Evolutionary conservation across 371 early-diverging fungal genomes (phyloP).

Genomic region (Mucor circinelloides): DNA sequence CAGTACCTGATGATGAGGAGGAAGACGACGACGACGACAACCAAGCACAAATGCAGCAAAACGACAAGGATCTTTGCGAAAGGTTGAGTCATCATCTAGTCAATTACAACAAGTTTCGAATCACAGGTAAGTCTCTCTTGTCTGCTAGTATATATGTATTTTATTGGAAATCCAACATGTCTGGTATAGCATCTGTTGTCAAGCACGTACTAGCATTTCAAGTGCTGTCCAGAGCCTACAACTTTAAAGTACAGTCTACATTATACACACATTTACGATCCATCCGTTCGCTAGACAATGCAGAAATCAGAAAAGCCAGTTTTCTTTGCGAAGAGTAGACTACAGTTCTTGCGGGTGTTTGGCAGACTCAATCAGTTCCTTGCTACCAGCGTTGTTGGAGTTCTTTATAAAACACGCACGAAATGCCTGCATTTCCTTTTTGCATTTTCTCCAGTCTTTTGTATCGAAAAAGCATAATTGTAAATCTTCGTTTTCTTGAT

Average conservation of each 20-base stretch:
- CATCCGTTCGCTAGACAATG: constrained; percentile 39
- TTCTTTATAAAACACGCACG: constrained; percentile 69
- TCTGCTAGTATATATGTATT: too few relatives aligned
- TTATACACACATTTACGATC: constrained; percentile 30
- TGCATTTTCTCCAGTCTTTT: constrained; percentile 80
- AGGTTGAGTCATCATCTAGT: constrained; percentile 46
- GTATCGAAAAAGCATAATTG: constrained; percentile 76
- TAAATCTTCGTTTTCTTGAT: constrained; percentile 72
- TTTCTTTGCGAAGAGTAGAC: constrained; percentile 35
- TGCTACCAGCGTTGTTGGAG: constrained; percentile 51
- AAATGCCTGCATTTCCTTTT: constrained; percentile 73
- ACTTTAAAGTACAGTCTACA: constrained; percentile 35
- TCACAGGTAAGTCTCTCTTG: constrained; percentile 44
- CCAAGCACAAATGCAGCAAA: neutral
- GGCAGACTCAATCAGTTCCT: constrained; percentile 36
- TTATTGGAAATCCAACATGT: neutral
- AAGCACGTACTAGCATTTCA: constrained; percentile 67
- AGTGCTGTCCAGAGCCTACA: constrained; percentile 55
- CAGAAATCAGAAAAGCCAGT: constrained; percentile 46
- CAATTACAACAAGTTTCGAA: constrained; percentile 69
- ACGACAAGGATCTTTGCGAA: constrained; percentile 30
- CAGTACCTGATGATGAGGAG: constrained; percentile 5
- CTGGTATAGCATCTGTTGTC: constrained; percentile 53
- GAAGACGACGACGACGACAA: constrained; percentile 11
- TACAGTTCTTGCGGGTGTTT: constrained; percentile 5